Evolutionary conservation across 164 flowering plant genomes (phyloP).

Genomic region (Magnolia kwangsiensis): DNA sequence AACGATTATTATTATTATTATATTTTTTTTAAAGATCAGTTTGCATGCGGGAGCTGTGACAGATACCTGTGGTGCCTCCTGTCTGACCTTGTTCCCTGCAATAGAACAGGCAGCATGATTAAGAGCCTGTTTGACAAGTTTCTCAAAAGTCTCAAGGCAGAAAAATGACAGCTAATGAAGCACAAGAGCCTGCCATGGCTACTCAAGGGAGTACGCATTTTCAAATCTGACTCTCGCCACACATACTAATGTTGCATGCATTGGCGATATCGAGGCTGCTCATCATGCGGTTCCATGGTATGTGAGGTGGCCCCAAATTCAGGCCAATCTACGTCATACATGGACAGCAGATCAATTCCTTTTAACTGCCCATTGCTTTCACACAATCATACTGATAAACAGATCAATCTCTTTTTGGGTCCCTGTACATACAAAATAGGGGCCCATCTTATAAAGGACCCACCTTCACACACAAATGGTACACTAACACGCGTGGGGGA

Average conservation of each 20-base stretch:
- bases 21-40: background rate
- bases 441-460: too few species aligned
- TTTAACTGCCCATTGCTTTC: too few species aligned
- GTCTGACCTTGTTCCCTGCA: slow-evolving; percentile 58
- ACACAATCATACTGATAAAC: too few species aligned
- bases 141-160: background rate
- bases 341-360: background rate
- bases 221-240: background rate
- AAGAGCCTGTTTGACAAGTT: background rate
- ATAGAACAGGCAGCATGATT: background rate
- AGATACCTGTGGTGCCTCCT: slow-evolving; percentile 46
- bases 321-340: background rate
- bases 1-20: background rate
- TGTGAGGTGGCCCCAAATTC: background rate
- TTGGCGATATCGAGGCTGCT: background rate
- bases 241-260: background rate
- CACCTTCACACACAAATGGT: too few species aligned
- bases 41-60: background rate
- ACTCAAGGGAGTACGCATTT: background rate
- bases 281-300: background rate
- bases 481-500: too few species aligned
- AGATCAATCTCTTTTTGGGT: too few species aligned
- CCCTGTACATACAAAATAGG: too few species aligned
- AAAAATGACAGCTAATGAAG: background rate
- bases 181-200: background rate